Percentiles rank a stretch among this genome's conserved stretches.
Conservation (phyloP, 768 basidiomycete genomes). For the Austroboletus eburneus region DNA sequence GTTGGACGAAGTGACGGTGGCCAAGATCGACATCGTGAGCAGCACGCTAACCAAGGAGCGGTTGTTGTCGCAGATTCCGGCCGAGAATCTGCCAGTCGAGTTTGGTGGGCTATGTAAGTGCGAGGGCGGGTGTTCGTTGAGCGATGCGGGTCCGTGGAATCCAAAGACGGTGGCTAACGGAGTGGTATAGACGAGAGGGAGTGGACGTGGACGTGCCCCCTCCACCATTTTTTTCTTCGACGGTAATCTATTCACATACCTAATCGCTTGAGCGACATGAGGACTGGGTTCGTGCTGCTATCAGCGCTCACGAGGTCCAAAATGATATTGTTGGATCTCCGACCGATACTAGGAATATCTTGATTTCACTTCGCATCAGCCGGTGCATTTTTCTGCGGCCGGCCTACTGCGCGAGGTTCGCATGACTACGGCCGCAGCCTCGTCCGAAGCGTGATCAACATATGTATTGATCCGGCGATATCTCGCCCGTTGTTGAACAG, state of each 20-base stretch:
- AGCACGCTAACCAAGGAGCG: constrained; percentile 59
- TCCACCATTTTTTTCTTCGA: too few species aligned
- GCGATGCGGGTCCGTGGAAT: constrained; percentile 93
- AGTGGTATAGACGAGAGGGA: constrained; percentile 16
- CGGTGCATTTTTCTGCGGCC: too few species aligned
- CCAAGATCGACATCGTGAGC: constrained; percentile 91
- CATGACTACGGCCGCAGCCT: too few species aligned
- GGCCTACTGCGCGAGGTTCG: too few species aligned
- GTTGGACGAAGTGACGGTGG: constrained; percentile 93
- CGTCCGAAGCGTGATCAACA: too few species aligned
- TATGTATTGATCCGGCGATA: too few species aligned
- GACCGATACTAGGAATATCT: too few species aligned
- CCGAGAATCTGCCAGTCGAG: constrained; percentile 78
- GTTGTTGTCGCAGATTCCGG: constrained; percentile 77
- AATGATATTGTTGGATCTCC: too few species aligned
- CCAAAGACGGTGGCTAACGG: constrained; percentile 15
- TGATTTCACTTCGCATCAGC: too few species aligned
- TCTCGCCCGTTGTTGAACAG: too few species aligned
- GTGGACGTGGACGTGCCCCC: neutral
- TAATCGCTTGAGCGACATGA: constrained; percentile 24
- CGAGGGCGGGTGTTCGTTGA: constrained; percentile 75
- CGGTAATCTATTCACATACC: constrained; percentile 30
- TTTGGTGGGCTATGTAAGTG: constrained; percentile 84
- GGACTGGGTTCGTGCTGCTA: neutral
- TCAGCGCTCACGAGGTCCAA: neutral